Evolutionary conservation across 2,329 filamentous ascomycete genomes (phyloP).

Genomic region (Aspergillus sclerotialis): DNA sequence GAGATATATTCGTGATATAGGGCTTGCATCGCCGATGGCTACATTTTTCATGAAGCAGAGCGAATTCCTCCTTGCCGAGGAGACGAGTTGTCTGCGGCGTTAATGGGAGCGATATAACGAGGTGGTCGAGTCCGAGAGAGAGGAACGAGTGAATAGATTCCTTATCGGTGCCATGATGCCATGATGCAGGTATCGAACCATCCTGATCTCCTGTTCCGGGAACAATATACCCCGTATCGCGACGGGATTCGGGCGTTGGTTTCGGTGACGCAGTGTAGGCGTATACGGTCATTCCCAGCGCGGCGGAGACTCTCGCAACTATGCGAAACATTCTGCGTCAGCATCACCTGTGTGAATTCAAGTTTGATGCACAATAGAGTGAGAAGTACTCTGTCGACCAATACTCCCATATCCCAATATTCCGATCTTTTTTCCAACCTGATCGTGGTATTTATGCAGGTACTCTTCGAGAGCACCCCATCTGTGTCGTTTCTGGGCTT

Average conservation of each 20-base stretch:
- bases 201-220: constrained; percentile 58
- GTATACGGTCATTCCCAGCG: constrained; percentile 64
- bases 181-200: constrained; percentile 47
- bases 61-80: constrained; percentile 49
- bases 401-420: constrained; percentile 59
- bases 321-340: constrained; percentile 3
- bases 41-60: constrained; percentile 39
- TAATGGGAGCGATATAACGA: constrained; percentile 52
- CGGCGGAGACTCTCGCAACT: constrained; percentile 53
- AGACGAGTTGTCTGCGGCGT: constrained; percentile 50
- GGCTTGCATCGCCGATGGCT: constrained; percentile 35
- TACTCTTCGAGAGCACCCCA: constrained; percentile 37
- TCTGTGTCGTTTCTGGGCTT: constrained; percentile 49
- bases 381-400: constrained; percentile 49
- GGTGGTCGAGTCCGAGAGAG: constrained; percentile 48
- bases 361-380: background rate
- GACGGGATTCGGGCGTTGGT: constrained; percentile 57
- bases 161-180: constrained; percentile 52
- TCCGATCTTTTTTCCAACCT: constrained; percentile 52
- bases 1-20: constrained; percentile 65
- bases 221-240: constrained; percentile 60
- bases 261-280: constrained; percentile 68
- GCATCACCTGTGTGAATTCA: too few relatives aligned
- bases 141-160: constrained; percentile 48
- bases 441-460: constrained; percentile 38